Evolutionary conservation across 352 stramenopile species (phyloP).

Genomic region (Phytophthora rubi): DNA sequence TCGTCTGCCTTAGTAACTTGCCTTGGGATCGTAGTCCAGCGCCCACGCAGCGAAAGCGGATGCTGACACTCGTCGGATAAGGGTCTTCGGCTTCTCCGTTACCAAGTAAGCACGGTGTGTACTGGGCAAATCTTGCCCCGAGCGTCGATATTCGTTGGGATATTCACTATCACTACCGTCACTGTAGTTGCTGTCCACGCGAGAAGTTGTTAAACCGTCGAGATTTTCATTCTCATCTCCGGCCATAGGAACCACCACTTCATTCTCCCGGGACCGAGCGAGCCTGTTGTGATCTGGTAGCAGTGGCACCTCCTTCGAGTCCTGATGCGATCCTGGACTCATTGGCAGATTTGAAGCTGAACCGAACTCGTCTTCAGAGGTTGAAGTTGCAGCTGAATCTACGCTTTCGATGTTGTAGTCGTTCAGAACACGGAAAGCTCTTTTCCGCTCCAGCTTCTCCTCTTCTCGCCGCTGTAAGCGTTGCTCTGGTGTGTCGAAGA

Average conservation of each 20-base stretch:
- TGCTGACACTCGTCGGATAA: conserved; percentile 40
- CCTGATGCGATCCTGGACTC: neutral
- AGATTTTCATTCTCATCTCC: neutral
- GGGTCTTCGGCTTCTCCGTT: conserved; percentile 32
- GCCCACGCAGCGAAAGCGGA: conserved; percentile 41
- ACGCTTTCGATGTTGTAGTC: conserved; percentile 56
- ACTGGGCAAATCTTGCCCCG: neutral
- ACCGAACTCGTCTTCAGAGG: neutral
- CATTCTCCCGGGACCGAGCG: neutral
- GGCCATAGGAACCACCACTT: neutral
- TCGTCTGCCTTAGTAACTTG: conserved; percentile 23
- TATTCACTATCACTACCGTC: neutral
- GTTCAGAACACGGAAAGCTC: conserved; percentile 60
- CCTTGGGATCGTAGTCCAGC: conserved; percentile 43
- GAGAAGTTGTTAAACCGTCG: neutral
- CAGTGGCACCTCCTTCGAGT: no score
- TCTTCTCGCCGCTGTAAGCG: conserved; percentile 56
- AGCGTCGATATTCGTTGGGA: neutral
- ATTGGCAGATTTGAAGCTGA: neutral
- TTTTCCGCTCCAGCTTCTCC: conserved; percentile 61
- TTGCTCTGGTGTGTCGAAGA: conserved; percentile 58
- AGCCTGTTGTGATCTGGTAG: no score
- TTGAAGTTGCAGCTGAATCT: conserved; percentile 2
- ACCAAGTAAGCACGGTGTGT: conserved; percentile 37
- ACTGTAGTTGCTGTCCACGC: neutral